These are phyloP conservation scores for Diaporthe nobilis DNA, from an alignment of 2,329 filamentous ascomycete genomes.

Conservation along the genomic window DNA sequence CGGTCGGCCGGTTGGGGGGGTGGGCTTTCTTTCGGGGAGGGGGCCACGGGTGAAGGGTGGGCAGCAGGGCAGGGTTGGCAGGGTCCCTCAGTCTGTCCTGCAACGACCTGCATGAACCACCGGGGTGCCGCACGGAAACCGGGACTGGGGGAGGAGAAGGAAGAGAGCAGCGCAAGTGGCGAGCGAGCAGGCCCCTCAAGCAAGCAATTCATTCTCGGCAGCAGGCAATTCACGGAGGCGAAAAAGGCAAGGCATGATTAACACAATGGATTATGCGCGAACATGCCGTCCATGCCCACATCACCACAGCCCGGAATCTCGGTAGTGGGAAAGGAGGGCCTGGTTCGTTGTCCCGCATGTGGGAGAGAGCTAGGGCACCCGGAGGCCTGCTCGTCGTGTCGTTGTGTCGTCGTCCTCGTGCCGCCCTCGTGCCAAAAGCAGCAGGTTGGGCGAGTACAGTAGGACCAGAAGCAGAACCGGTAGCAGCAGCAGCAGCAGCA, in stretches of 20 bases:
- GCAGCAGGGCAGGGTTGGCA: constrained; percentile 1
- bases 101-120: constrained; percentile 32
- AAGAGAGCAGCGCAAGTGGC: neutral
- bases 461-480: neutral
- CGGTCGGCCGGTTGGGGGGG: constrained; percentile 12
- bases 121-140: constrained; percentile 27
- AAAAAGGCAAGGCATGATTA: constrained; percentile 24
- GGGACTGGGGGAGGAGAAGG: constrained; percentile 1
- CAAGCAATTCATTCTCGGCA: neutral
- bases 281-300: constrained; percentile 11
- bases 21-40: neutral
- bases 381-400: neutral
- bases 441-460: constrained; percentile 7
- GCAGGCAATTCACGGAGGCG: neutral
- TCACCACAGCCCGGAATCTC: neutral
- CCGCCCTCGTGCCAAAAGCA: constrained; percentile 9
- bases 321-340: neutral
- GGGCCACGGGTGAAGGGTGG: neutral
- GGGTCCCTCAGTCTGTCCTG: constrained; percentile 9
- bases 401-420: neutral
- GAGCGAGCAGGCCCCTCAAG: neutral
- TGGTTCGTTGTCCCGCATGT: neutral
- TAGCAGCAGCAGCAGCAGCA: neutral
- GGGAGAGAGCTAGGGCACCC: neutral
- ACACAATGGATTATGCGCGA: constrained; percentile 22